Evolutionary conservation across 257 asterid species (phyloP), one percentile per base, ranked within the genome.

Genomic region (Gynochthodes officinalis): DNA sequence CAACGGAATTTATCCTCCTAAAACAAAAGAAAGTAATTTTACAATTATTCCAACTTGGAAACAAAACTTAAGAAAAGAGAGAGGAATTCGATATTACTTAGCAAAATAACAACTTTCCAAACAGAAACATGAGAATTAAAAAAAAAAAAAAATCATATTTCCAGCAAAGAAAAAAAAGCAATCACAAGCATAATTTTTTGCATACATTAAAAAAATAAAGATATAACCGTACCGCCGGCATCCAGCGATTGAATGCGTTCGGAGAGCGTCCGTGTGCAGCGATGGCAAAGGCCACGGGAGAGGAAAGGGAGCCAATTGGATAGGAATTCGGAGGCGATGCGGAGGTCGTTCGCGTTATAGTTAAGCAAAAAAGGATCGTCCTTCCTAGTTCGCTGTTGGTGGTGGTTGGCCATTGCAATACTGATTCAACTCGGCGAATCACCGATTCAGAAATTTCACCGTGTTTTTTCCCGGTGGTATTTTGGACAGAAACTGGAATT

Each of bases 251-350:
- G 90, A 86, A 84, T 72, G 46, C 84, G 86, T 73, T 71, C 82
- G 53, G 85, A 81, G 64, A 84, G 84, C 43, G 67, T 84, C 1
- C 7, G 35, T 21, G 73, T 69, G 63, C 99, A 92, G 23, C 85
- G 75, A 32, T 66, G 67, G 84, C 99, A 95, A 73, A 95, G 97
- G 59, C 90, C 98, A 69, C 84, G 87, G 74, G 96, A 80, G 62
- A 95, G 89, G 63, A 86, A 92, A 2, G 99, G 97, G 35, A 86
- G 70, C 98, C 99, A 95, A 82, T 84, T 92, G 75, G 97, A 86
- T n/a, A 95, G 76, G 67, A 92, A 95, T 76, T 89, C 97, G 19
- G 90, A 88, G 70, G 98, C 98, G 78, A 84, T 86, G 67, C 80
- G 78, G 53, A 89, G 87, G 32, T 95, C 99, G 11, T 70, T 57